A percentile compares a stretch with the other conserved stretches of the same genome.
Conservation (phyloP, 139 green algal genomes). For the Micromonas commoda region DNA sequence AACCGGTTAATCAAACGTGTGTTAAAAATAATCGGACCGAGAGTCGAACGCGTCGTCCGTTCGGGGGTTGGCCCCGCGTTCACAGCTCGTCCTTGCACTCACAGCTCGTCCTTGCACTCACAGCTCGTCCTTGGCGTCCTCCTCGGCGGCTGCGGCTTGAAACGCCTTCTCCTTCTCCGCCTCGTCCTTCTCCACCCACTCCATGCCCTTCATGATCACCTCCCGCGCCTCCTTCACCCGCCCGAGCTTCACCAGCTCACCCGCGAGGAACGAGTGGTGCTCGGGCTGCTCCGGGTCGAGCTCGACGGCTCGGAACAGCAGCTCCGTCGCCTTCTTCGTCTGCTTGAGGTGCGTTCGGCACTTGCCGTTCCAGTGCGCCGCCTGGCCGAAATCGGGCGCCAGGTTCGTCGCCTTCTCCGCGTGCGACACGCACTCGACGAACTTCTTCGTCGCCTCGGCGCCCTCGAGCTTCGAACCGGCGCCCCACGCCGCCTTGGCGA, state of each 20-base stretch:
- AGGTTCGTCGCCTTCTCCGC: not conserved
- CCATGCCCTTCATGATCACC: not conserved
- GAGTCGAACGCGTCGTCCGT: no score
- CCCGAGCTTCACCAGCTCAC: no score
- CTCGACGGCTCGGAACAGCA: not conserved
- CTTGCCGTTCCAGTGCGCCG: not conserved
- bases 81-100: no score
- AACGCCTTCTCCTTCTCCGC: no score
- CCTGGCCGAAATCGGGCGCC: constrained; percentile 1
- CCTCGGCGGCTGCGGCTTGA: not conserved
- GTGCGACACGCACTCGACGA: not conserved
- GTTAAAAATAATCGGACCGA: no score
- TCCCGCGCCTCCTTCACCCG: not conserved
- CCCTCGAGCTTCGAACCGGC: no score
- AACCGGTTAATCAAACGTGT: no score
- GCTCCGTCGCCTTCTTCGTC: not conserved
- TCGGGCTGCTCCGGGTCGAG: not conserved
- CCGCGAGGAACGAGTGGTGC: not conserved
- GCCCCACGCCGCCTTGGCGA: not conserved
- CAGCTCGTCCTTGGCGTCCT: not conserved
- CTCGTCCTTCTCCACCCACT: no score
- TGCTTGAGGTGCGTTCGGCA: not conserved
- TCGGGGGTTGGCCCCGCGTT: no score
- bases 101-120: not conserved
- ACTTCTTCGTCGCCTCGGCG: not conserved